Conservation (phyloP, 116 monocot species). For the Cymodocea nodosa region DNA sequence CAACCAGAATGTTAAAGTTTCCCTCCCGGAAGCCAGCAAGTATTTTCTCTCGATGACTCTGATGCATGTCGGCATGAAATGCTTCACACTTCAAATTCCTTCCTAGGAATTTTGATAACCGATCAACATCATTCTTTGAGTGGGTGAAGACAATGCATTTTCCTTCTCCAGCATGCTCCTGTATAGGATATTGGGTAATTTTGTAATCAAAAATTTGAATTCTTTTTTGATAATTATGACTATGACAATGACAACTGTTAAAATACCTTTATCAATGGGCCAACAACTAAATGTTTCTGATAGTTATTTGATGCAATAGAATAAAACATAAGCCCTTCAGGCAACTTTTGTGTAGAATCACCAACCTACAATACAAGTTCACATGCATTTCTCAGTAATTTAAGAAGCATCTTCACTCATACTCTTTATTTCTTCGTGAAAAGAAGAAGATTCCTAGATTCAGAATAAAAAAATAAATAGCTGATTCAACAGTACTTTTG, state of each 20-base stretch:
- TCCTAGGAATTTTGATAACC: slow-evolving; percentile 23
- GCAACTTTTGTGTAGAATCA: slow-evolving; percentile 83
- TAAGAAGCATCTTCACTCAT: background rate
- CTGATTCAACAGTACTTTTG: too few species aligned
- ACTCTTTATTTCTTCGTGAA: background rate
- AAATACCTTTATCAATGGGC: slow-evolving; percentile 54
- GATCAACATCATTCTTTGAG: slow-evolving; percentile 40
- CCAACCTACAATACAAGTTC: slow-evolving; percentile 48
- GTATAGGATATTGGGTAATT: background rate
- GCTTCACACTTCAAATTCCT: slow-evolving; percentile 26
- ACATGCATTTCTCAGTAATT: background rate
- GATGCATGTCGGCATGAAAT: slow-evolving; percentile 42
- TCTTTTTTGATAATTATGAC: background rate
- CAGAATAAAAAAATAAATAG: too few species aligned
- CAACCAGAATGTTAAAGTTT: slow-evolving; percentile 33
- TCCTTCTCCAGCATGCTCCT: slow-evolving; percentile 40
- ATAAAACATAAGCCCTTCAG: slow-evolving; percentile 82
- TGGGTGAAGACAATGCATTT: slow-evolving; percentile 55
- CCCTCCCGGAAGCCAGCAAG: slow-evolving; percentile 37
- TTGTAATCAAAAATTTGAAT: background rate
- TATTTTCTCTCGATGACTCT: slow-evolving; percentile 33
- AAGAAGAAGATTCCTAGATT: background rate
- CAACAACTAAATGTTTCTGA: slow-evolving; percentile 57
- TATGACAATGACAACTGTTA: background rate
- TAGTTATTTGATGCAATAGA: slow-evolving; percentile 62